These are phyloP conservation scores for Ogataea pignaliae DNA, from an alignment of 805 yeast genomes.

Conservation along the genomic window DNA sequence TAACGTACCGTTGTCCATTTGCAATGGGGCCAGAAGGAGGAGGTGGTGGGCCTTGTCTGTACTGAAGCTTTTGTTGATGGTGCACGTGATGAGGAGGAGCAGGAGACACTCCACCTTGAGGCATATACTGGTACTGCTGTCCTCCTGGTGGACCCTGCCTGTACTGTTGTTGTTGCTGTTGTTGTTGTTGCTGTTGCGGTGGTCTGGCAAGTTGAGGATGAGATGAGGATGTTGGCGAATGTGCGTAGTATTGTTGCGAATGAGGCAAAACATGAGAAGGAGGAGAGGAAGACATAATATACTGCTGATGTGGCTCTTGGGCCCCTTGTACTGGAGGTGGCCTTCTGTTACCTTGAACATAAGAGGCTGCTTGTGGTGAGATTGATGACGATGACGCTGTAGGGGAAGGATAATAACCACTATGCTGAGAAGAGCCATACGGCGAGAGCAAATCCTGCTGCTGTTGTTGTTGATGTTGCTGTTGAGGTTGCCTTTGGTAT, in stretches of 20 bases:
- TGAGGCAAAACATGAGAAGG: constrained; percentile 5
- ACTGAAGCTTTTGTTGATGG: constrained; percentile 12
- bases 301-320: constrained; percentile 1
- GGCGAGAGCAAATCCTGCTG: background rate
- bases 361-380: background rate
- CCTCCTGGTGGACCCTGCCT: constrained; percentile 1
- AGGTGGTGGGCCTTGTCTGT: constrained; percentile 3
- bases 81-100: constrained; percentile 2
- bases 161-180: constrained; percentile 19
- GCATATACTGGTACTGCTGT: constrained; percentile 2
- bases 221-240: constrained; percentile 7
- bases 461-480: constrained; percentile 1
- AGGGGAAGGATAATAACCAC: background rate
- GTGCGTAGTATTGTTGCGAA: constrained; percentile 2
- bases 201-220: constrained; percentile 13
- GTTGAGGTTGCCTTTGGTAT: constrained; percentile 6
- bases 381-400: background rate
- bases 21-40: background rate
- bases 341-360: background rate
- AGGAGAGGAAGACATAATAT: background rate
- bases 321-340: constrained; percentile 3
- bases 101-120: constrained; percentile 12
- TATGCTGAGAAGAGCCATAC: background rate
- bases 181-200: constrained; percentile 8
- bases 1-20: too few relatives aligned